Conservation (phyloP, 2,329 filamentous ascomycete species). For the Sphaerulina musiva region DNA sequence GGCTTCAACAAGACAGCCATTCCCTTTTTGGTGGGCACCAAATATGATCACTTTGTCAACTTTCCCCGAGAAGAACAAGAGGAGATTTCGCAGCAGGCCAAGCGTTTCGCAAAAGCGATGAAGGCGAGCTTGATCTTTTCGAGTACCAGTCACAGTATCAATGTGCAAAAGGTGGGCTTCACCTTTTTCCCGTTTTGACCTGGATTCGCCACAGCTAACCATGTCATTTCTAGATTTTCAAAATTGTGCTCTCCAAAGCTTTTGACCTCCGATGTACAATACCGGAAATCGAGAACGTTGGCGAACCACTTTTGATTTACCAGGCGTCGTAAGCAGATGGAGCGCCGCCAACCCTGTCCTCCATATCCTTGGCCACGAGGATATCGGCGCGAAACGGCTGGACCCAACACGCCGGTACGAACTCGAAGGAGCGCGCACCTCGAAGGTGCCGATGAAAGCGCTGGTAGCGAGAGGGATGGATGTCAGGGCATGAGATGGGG, state of each 20-base stretch:
- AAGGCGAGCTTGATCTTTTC: slow-evolving; percentile 95
- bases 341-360: not conserved
- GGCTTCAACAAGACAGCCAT: slow-evolving; percentile 99
- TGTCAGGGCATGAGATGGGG: too few relatives aligned
- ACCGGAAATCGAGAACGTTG: slow-evolving; percentile 95
- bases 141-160: slow-evolving; percentile 98
- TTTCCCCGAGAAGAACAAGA: slow-evolving; percentile 96
- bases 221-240: slow-evolving; percentile 73
- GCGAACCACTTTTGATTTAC: slow-evolving; percentile 89
- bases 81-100: slow-evolving; percentile 95
- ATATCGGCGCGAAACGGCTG: not conserved
- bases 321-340: slow-evolving; percentile 36
- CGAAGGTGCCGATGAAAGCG: too few relatives aligned
- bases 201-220: not conserved
- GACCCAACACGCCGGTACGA: not conserved
- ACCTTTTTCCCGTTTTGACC: not conserved
- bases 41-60: slow-evolving; percentile 99
- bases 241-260: slow-evolving; percentile 96
- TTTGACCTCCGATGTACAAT: slow-evolving; percentile 99
- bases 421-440: too few relatives aligned
- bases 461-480: too few relatives aligned
- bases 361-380: not conserved
- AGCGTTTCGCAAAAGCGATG: slow-evolving; percentile 97
- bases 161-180: slow-evolving; percentile 82
- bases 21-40: slow-evolving; percentile 91